Evolutionary conservation across 73 alveolate species (phyloP), one percentile per base, ranked within the genome.

Genomic region (Urostyla sp.): DNA sequence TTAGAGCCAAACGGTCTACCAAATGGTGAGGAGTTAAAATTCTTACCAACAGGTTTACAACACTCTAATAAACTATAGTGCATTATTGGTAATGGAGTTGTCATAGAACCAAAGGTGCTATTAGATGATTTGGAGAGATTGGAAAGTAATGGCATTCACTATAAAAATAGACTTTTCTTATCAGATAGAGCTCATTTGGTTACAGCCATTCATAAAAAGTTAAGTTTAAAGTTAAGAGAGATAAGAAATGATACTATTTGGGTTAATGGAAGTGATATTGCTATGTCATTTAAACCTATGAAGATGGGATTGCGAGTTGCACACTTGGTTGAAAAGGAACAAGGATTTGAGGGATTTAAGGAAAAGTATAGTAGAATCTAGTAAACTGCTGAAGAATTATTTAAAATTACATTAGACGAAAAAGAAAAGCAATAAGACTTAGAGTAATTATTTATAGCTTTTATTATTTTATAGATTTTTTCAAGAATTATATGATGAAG

Each of bases 281-380:
- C 67, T 15, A 43, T 69, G 84, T 52, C 72, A 8, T 69, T 69
- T 38, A 69, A 69, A 40, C 84, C 84, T 27, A 43, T 69, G 69
- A 69, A 69, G 31, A 69, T 69, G 84, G 84, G 72, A 6, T 37
- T 69, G 40, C 45, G 84, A 30, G 61, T 69, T n/a, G 69, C 84
- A 32, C 56, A 69, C 18, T 55, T 69, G n/a, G 61, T 45, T 26
- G 69, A 69, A 20, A 24, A 28, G 37, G 45, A 72, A 72, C 24
- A 45, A 26, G 49, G 5, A 27, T 69, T 69, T 49, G 84, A 69
- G 15, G 49, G 5, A 27, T 69, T 69, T 49, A 72, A 69, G 28
- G 36, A 43, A 37, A 69, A 48, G 18, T 69, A 69, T 37, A 8
- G 13, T 36, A 11, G 84, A 28, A 55, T 69, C 38, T 2, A 31